A percentile compares a stretch with the other conserved stretches of the same genome.
phyloP scores from a whole-genome alignment of 306 rosid species.

The Rosa chinensis region DNA sequence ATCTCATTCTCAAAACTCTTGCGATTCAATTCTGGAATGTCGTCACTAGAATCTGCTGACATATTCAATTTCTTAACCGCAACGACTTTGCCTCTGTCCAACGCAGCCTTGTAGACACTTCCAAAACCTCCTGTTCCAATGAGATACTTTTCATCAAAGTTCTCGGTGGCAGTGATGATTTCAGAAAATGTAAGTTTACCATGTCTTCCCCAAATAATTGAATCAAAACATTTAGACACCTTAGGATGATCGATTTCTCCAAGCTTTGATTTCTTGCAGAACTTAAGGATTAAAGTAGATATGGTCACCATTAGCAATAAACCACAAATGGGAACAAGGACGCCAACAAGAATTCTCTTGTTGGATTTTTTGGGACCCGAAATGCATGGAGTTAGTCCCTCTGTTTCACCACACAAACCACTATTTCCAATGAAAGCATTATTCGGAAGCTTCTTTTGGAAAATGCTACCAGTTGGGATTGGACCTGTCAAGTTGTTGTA shows the following conservation, averaged over 20 bases:
- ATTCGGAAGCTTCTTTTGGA: background rate
- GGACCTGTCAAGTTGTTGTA: slow-evolving; percentile 36
- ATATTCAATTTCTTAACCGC: background rate
- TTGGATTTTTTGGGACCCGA: background rate
- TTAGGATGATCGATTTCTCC: background rate
- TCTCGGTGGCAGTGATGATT: slow-evolving; percentile 42
- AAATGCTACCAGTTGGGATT: slow-evolving; percentile 37
- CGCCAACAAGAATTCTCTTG: background rate
- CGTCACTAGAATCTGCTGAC: background rate
- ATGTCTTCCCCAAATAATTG: slow-evolving; percentile 37
- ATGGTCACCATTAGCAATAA: background rate
- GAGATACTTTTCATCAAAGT: slow-evolving; percentile 52
- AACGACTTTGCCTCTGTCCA: background rate
- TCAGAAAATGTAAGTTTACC: slow-evolving; percentile 43
- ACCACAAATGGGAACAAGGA: background rate
- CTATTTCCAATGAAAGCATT: slow-evolving; percentile 3
- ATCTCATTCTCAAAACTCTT: background rate
- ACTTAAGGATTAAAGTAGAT: background rate
- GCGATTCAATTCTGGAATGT: background rate
- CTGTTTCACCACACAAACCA: slow-evolving; percentile 1
- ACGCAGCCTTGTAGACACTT: slow-evolving; percentile 53
- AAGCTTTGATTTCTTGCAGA: background rate
- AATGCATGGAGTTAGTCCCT: slow-evolving; percentile 1
- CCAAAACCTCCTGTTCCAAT: slow-evolving; percentile 73
- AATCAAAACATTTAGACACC: background rate